These are phyloP conservation scores for Thielaviopsis euricoi DNA, from an alignment of 2,329 filamentous ascomycete species.

Conservation along the genomic window DNA sequence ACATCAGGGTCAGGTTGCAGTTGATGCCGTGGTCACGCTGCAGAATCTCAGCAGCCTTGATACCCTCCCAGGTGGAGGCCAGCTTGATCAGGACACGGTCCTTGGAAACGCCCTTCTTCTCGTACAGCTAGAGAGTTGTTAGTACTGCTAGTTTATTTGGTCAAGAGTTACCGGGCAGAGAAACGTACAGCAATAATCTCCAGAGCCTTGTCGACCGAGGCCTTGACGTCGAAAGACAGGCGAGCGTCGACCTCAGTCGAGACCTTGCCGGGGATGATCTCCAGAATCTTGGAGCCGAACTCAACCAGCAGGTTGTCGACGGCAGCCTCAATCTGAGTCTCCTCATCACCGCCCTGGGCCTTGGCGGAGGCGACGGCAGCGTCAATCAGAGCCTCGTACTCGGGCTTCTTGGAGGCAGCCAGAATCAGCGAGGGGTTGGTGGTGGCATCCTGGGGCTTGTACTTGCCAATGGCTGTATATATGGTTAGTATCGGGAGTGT, in stretches of 20 bases:
- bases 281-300: constrained; percentile 94
- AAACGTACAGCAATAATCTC: constrained; percentile 77
- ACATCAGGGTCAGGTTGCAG: constrained; percentile 98
- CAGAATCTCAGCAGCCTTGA: constrained; percentile 94
- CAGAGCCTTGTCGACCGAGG: constrained; percentile 85
- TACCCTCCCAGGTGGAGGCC: constrained; percentile 97
- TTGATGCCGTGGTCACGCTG: constrained; percentile 94
- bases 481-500: constrained; percentile 5
- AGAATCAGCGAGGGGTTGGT: constrained; percentile 99
- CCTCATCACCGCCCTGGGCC: constrained; percentile 48
- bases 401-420: constrained; percentile 92
- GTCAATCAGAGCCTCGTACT: constrained; percentile 88
- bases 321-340: constrained; percentile 74
- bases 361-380: constrained; percentile 74
- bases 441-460: constrained; percentile 99
- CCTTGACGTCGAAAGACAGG: constrained; percentile 90
- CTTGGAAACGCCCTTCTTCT: constrained; percentile 79
- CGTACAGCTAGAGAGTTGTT: constrained; percentile 57
- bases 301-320: constrained; percentile 91
- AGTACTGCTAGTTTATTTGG: not conserved
- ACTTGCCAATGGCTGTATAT: constrained; percentile 80
- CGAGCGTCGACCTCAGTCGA: constrained; percentile 95
- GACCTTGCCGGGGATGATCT: constrained; percentile 95
- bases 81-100: constrained; percentile 97
- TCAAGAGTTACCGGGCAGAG: constrained; percentile 7